These are phyloP conservation scores for Russula sp. DNA, from an alignment of 768 basidiomycete species.

Conservation along the genomic window DNA sequence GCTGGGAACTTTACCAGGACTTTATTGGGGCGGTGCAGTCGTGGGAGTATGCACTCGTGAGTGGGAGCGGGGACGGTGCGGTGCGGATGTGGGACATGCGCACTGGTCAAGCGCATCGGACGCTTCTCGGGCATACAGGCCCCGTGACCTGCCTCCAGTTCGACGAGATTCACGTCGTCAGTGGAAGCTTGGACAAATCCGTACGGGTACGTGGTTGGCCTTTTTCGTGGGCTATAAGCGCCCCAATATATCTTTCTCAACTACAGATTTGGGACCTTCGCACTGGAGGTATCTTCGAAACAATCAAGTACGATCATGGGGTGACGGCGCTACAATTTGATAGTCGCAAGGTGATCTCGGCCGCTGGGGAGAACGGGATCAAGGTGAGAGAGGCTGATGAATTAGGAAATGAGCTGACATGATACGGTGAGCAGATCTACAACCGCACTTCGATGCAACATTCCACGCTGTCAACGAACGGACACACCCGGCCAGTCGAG, in stretches of 20 bases:
- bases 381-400: slow-evolving; percentile 47
- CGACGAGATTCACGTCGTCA: slow-evolving; percentile 90
- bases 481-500: slow-evolving; percentile 88
- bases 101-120: slow-evolving; percentile 93
- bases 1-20: slow-evolving; percentile 93
- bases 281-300: slow-evolving; percentile 80
- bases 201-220: slow-evolving; percentile 52
- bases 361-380: slow-evolving; percentile 87
- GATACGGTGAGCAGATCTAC: slow-evolving; percentile 55
- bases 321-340: slow-evolving; percentile 94
- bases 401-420: neutral
- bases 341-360: slow-evolving; percentile 85
- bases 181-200: slow-evolving; percentile 90
- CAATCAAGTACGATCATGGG: slow-evolving; percentile 82
- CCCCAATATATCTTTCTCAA: too few relatives aligned
- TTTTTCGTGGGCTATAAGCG: too few relatives aligned
- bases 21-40: slow-evolving; percentile 98
- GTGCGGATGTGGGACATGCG: slow-evolving; percentile 99
- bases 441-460: slow-evolving; percentile 92
- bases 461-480: slow-evolving; percentile 77
- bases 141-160: slow-evolving; percentile 95
- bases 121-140: slow-evolving; percentile 84
- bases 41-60: slow-evolving; percentile 97
- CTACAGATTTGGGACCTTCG: slow-evolving; percentile 92
- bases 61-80: slow-evolving; percentile 94